Evolutionary conservation across 208 protist species (phyloP).

Genomic region (Vickermania spadyakhi): DNA sequence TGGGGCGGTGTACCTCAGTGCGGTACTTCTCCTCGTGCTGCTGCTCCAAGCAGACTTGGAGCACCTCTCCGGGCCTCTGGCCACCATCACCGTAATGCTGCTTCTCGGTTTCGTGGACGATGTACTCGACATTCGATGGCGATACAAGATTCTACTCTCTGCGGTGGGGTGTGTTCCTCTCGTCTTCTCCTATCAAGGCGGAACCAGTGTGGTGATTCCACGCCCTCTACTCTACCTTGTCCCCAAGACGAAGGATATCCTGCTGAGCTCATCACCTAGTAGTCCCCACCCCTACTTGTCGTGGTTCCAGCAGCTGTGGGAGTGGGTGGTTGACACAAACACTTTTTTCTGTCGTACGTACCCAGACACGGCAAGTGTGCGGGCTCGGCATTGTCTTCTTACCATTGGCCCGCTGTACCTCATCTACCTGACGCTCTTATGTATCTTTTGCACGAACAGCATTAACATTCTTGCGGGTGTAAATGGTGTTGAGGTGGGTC

Average conservation of each 20-base stretch:
- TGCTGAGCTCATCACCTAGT: neutral
- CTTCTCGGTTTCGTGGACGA: slow-evolving; percentile 99
- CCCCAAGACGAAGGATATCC: slow-evolving; percentile 1
- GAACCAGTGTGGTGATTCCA: slow-evolving; percentile 84
- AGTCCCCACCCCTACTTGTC: neutral
- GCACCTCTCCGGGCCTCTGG: slow-evolving; percentile 70
- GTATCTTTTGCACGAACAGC: slow-evolving; percentile 99
- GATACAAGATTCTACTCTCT: slow-evolving; percentile 97
- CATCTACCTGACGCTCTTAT: slow-evolving; percentile 93
- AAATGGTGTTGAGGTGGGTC: slow-evolving; percentile 97
- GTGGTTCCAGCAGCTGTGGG: neutral
- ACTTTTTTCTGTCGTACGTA: too few relatives aligned
- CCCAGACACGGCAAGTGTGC: neutral
- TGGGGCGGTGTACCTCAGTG: slow-evolving; percentile 60
- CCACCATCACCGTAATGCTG: slow-evolving; percentile 96
- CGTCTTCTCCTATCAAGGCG: slow-evolving; percentile 89
- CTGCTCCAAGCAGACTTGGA: slow-evolving; percentile 36
- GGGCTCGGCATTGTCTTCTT: slow-evolving; percentile 13
- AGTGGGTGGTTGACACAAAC: slow-evolving; percentile 1
- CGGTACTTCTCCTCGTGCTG: slow-evolving; percentile 37
- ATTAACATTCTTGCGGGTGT: slow-evolving; percentile 99
- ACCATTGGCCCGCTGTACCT: slow-evolving; percentile 93
- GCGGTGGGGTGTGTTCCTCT: slow-evolving; percentile 93
- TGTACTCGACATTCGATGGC: slow-evolving; percentile 97
- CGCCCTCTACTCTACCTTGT: slow-evolving; percentile 20